Base-by-base conservation (phyloP, 2,329 filamentous ascomycete genomes). In the Aspergillus tamarii region DNA sequence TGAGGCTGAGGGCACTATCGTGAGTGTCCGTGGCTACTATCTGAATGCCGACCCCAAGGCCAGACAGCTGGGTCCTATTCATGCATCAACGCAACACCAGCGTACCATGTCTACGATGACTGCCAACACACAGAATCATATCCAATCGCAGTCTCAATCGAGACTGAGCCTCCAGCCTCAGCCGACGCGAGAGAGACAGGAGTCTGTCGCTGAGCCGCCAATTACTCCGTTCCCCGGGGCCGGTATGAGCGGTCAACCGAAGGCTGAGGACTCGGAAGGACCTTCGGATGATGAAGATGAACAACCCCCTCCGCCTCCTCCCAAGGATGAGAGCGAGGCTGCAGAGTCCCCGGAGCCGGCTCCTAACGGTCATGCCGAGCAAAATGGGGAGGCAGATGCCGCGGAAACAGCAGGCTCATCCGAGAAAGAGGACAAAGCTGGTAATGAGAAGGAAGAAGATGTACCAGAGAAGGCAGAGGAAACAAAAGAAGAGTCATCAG, bases 21-120 rank as follows among this genome's bases (percentile, higher is more conserved):
- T 98, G 3, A 93, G 94, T 57, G 95, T 98, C 34, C 90, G 95
- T 71, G 94, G 94, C 70, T 99, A 97, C 80, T 99, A 99, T 78
- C 85, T 99, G 36, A 94, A 97, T 75, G 95, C 94, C 3, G 89
- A 92, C 74, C 87, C 88, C 21, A 87, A 87, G 72, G 77, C 88
- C 69, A 80, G 88, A 61, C 84, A 86, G 62, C 70, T 81, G 32
- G 79, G 81, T 8, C 77, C 73, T 10, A 73, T 76, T n/a, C 74
- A 73, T 57, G 71, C 67, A 53, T 70, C 70, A 34, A 74, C 73
- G 56, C 75, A 70, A 54, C 74, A 75, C 58, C 77, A 77, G 64
- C 71, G 74, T 52, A 76, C 74, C 66, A 62, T 75, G 67, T 77
- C 76, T 2, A 66, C 69, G 26, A 65, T 71, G 12, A 74, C 75